A percentile compares a stretch with the other conserved stretches of the same genome.
Evolutionary conservation across 2,329 filamentous ascomycete genomes (phyloP).

Genomic region (Balansia obtecta): DNA sequence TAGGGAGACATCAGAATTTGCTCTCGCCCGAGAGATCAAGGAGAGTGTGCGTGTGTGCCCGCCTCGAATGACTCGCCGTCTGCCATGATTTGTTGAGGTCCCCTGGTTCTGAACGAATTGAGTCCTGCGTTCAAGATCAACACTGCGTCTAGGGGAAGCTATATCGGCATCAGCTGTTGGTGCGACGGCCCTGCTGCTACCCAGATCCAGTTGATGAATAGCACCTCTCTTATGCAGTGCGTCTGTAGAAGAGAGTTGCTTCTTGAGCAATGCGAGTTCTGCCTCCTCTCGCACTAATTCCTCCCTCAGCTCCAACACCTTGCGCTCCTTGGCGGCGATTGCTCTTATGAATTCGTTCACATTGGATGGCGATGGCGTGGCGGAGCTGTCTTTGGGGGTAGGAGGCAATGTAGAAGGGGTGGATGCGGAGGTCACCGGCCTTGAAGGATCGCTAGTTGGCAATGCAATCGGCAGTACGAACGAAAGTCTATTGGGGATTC

Average conservation of each 20-base stretch:
- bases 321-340: slow-evolving; percentile 82
- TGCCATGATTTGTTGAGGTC: slow-evolving; percentile 28
- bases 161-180: slow-evolving; percentile 14
- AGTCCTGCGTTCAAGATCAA: slow-evolving; percentile 63
- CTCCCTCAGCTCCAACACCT: slow-evolving; percentile 81
- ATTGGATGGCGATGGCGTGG: slow-evolving; percentile 35
- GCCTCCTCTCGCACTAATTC: slow-evolving; percentile 74
- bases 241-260: slow-evolving; percentile 70
- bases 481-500: slow-evolving; percentile 45
- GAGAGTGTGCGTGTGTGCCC: slow-evolving; percentile 57
- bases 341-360: slow-evolving; percentile 68
- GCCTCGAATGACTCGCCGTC: slow-evolving; percentile 56
- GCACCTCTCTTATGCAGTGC: slow-evolving; percentile 59
- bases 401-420: slow-evolving; percentile 31
- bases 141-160: slow-evolving; percentile 27
- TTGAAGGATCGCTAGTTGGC: slow-evolving; percentile 37
- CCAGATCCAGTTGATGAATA: slow-evolving; percentile 3
- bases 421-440: slow-evolving; percentile 33
- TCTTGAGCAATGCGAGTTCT: slow-evolving; percentile 66
- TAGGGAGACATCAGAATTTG: slow-evolving; percentile 29
- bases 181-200: slow-evolving; percentile 1
- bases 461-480: slow-evolving; percentile 49
- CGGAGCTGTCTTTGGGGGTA: slow-evolving; percentile 35
- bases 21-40: slow-evolving; percentile 59
- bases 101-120: slow-evolving; percentile 44